Percentiles rank a stretch among this genome's conserved stretches.
Evolutionary conservation across 495 filamentous ascomycete species (phyloP).

Genomic region (Acidiella bohemica): DNA sequence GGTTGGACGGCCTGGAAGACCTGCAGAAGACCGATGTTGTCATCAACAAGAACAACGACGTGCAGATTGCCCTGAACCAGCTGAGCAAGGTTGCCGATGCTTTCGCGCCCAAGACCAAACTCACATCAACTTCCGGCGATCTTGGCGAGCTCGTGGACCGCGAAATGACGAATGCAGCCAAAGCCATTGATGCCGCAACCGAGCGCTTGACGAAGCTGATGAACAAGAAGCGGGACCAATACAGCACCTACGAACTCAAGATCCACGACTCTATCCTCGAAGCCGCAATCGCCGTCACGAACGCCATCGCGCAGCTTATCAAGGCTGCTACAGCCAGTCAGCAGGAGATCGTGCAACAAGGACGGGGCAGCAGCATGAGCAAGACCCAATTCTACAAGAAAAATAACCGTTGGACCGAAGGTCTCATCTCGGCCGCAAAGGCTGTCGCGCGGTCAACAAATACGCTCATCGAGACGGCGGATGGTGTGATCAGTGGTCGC

Average conservation of each 20-base stretch:
- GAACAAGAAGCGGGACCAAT: slow-evolving; percentile 86
- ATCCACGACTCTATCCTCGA: slow-evolving; percentile 92
- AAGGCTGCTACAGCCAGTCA: slow-evolving; percentile 89
- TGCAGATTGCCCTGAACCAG: slow-evolving; percentile 77
- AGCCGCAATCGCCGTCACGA: slow-evolving; percentile 91
- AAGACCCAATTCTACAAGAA: slow-evolving; percentile 98
- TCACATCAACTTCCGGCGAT: slow-evolving; percentile 63
- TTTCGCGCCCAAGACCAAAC: slow-evolving; percentile 71
- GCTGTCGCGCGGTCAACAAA: slow-evolving; percentile 87
- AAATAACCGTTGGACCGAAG: slow-evolving; percentile 96
- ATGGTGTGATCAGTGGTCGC: slow-evolving; percentile 80
- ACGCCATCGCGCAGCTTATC: slow-evolving; percentile 88
- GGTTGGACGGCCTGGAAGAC: slow-evolving; percentile 74
- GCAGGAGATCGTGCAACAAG: slow-evolving; percentile 94
- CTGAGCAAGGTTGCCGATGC: slow-evolving; percentile 84
- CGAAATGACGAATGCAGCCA: slow-evolving; percentile 85
- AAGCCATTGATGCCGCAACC: slow-evolving; percentile 85
- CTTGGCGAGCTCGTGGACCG: slow-evolving; percentile 85
- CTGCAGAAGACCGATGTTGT: slow-evolving; percentile 87
- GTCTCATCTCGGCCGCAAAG: slow-evolving; percentile 91
- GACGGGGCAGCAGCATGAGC: slow-evolving; percentile 64
- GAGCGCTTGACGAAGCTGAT: slow-evolving; percentile 76
- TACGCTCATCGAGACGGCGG: slow-evolving; percentile 90
- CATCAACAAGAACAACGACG: slow-evolving; percentile 90
- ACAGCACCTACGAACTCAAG: slow-evolving; percentile 88